Conservation (phyloP, 108 stramenopile genomes). For the Aureococcus anophagefferens region DNA sequence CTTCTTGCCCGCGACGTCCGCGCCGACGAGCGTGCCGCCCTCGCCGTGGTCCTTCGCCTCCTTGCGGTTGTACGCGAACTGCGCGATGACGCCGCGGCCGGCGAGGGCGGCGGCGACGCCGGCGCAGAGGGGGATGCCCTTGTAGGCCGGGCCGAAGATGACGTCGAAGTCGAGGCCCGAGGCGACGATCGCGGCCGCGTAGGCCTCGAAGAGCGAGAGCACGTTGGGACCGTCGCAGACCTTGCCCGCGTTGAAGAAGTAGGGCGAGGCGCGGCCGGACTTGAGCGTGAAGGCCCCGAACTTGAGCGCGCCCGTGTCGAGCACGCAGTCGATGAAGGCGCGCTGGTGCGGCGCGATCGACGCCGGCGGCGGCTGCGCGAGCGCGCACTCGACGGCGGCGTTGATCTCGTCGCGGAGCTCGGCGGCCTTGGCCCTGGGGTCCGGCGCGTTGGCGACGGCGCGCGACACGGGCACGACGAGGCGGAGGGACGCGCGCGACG, state of each 20-base stretch:
- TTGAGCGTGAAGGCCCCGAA: slow-evolving; percentile 95
- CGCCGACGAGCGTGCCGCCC: slow-evolving; percentile 86
- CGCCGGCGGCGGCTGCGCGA: background rate
- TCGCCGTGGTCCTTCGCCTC: slow-evolving; percentile 99
- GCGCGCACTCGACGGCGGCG: background rate
- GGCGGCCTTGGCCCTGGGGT: slow-evolving; percentile 69
- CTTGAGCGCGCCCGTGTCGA: slow-evolving; percentile 72
- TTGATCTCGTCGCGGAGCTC: slow-evolving; percentile 47
- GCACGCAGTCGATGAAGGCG: slow-evolving; percentile 84
- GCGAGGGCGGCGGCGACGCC: slow-evolving; percentile 80
- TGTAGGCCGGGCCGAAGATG: slow-evolving; percentile 97
- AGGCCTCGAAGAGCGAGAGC: slow-evolving; percentile 69
- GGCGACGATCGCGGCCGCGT: slow-evolving; percentile 77
- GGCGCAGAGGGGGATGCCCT: slow-evolving; percentile 95
- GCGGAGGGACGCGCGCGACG: slow-evolving; percentile 69
- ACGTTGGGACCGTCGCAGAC: slow-evolving; percentile 71
- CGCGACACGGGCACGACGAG: slow-evolving; percentile 88
- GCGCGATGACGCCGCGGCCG: slow-evolving; percentile 66
- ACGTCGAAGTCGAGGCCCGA: slow-evolving; percentile 82
- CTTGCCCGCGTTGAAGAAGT: slow-evolving; percentile 98
- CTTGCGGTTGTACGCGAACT: slow-evolving; percentile 93
- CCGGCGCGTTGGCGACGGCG: slow-evolving; percentile 68
- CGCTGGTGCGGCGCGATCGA: slow-evolving; percentile 45
- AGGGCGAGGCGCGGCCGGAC: slow-evolving; percentile 90
- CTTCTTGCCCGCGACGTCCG: slow-evolving; percentile 70